phyloP scores from a whole-genome alignment of 768 basidiomycete species.

The Tubosaeta sp. region DNA sequence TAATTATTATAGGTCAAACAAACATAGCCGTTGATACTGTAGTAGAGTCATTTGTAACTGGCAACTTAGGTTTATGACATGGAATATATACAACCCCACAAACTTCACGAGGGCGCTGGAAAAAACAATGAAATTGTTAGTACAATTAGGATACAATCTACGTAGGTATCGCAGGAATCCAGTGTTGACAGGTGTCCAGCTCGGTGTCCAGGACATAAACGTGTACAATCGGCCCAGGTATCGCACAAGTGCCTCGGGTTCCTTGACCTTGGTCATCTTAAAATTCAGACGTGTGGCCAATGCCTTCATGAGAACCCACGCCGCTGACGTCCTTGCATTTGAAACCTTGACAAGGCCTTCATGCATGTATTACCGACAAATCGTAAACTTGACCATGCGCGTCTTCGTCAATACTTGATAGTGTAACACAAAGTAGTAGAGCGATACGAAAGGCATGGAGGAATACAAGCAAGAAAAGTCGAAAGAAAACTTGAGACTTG shows the following conservation, averaged over 20 bases:
- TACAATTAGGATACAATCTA: conserved; percentile 5
- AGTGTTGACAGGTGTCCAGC: conserved; percentile 4
- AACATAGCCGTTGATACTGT: neutral
- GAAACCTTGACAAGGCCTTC: conserved; percentile 27
- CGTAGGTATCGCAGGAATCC: neutral
- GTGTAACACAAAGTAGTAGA: conserved; percentile 46
- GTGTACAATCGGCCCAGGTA: neutral
- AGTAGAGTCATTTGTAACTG: neutral
- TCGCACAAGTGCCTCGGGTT: neutral
- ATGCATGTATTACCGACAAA: conserved; percentile 35
- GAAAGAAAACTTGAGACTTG: conserved; percentile 68
- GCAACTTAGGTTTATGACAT: neutral
- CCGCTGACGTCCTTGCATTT: conserved; percentile 12
- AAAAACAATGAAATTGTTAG: neutral
- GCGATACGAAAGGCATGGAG: conserved; percentile 38
- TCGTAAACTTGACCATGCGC: conserved; percentile 35
- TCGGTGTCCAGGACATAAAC: conserved; percentile 1
- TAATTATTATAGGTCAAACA: conserved; percentile 3
- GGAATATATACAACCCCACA: too few relatives aligned
- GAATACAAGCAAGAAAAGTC: conserved; percentile 48
- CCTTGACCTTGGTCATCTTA: conserved; percentile 20
- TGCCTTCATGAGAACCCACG: conserved; percentile 17
- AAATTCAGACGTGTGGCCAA: conserved; percentile 18
- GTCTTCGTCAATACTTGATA: conserved; percentile 37
- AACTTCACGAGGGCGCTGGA: neutral